Evolutionary conservation across 2,329 filamentous ascomycete genomes (phyloP), one percentile per base, ranked within the genome.

Genomic region (Helotiales sp.): DNA sequence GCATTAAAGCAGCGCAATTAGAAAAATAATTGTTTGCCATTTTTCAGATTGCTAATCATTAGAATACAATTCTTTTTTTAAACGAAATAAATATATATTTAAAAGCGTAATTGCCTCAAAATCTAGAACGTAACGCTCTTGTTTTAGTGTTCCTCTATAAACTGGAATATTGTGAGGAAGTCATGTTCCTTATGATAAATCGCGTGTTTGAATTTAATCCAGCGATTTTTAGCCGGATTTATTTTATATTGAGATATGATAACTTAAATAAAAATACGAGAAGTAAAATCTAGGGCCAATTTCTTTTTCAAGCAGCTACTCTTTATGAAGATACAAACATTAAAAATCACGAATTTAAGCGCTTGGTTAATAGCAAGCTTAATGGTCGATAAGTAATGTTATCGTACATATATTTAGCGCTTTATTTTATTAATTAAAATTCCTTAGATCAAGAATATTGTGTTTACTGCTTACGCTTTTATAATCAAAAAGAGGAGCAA

Each of bases 11-110:
- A 58, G 59, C n/a, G 11, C 47, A n/a, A n/a, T 13, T 57, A 1
- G 54, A 83, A 15, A 72, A 75, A 8, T 80, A 82, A 59, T 75
- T 87, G 66, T 80, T 81, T 70, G 75, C 77, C 17, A 77, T 81
- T 30, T 83, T 86, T 34, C 76, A 80, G 66, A 80, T 83, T 70
- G 83, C 83, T 6, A 79, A 78, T 0, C 78, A 63, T 8, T 72
- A 61, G 68, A 64, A 66, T 58, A 54, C 65, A 45, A 55, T 71
- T 30, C 45, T 71, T 50, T 65, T 71, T 26, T 54, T 72, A 28
- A 64, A 72, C 30, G 65, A 72, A 50, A 69, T 65, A 32, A 65
- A 72, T 47, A 43, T 71, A 7, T 69, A 64, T 47, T 61, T 73
- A 5, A 55, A 64, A 40, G 28, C 54, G 62, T 59, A 65, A 24